Evolutionary conservation across 2,329 filamentous ascomycete species (phyloP), one percentile per base, ranked within the genome.

Genomic region (Cordyceps militaris): DNA sequence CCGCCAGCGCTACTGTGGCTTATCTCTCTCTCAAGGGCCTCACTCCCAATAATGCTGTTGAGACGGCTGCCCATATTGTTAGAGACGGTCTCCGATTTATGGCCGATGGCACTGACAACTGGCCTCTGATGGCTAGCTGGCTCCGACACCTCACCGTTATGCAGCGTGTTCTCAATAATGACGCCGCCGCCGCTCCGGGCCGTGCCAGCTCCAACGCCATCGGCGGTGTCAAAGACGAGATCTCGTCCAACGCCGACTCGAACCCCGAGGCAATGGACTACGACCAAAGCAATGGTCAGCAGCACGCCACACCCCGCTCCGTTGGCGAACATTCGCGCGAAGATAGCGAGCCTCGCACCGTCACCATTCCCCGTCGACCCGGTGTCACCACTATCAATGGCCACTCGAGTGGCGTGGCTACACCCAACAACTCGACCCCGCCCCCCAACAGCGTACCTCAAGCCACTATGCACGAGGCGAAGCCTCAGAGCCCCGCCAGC

Each of bases 21-120:
- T 85, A 83, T 68, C 74, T 85, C 30, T 82, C 81, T n/a, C 75
- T 85, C 47, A 84, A 84, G 70, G 80, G 81, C 10, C 67, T 85
- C 8, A 81, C 81, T 0, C 81, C 81, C 1, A 70, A 74, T 14
- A 80, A 80, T 60, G 79, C 79, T 24, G 77, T 78, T 40, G 81
- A 84, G 70, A 82, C 81, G 2, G 80, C 81, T 2, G 76, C 76
- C 19, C 75, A 75, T 52, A 81, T 85, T 48, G 82, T 85, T 34
- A 74, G 76, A 47, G 81, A 84, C 63, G 81, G 81, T 30, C 73
- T 84, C 60, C 79, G 79, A 26, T 79, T 84, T 63, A 82, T 84
- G 72, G 74, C 77, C 59, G 79, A 83, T 3, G 81, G 80, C 11
- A 79, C 79, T 1, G 80, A 83, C 56, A 82, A 77, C 24, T 85